A percentile compares a stretch with the other conserved stretches of the same genome.
phyloP scores from a whole-genome alignment of 371 early-diverging fungal species.

The Mucor indicus region DNA sequence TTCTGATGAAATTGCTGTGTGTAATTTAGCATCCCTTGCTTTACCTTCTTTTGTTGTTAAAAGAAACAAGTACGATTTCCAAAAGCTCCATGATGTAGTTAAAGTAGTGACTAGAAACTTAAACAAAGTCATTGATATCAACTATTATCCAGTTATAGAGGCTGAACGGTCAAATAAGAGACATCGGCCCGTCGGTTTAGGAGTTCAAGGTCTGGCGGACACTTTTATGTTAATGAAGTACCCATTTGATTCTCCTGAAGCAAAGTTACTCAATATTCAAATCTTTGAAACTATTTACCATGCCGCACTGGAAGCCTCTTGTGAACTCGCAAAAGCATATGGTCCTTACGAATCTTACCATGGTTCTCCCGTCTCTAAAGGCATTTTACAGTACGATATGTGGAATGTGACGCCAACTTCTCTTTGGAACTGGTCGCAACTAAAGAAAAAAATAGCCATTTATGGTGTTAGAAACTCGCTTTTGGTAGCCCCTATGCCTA shows the following conservation, averaged over 20 bases:
- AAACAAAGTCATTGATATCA: slow-evolving; percentile 96
- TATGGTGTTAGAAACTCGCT: slow-evolving; percentile 96
- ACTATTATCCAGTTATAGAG: slow-evolving; percentile 94
- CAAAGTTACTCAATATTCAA: slow-evolving; percentile 80
- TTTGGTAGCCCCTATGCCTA: slow-evolving; percentile 98
- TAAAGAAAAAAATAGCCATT: slow-evolving; percentile 79
- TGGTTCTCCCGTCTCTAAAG: slow-evolving; percentile 89
- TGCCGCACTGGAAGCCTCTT: slow-evolving; percentile 92
- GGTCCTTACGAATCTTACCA: slow-evolving; percentile 95
- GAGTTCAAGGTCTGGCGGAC: slow-evolving; percentile 99
- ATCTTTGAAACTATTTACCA: slow-evolving; percentile 99
- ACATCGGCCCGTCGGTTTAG: slow-evolving; percentile 96
- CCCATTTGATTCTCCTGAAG: slow-evolving; percentile 93
- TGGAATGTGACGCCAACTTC: slow-evolving; percentile 80
- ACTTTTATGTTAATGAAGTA: slow-evolving; percentile 91
- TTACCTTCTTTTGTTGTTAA: slow-evolving; percentile 86
- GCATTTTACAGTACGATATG: slow-evolving; percentile 94
- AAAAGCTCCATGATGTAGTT: slow-evolving; percentile 61
- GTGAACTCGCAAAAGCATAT: slow-evolving; percentile 78
- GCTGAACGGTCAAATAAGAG: slow-evolving; percentile 86
- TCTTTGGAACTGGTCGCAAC: slow-evolving; percentile 87
- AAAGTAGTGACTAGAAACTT: slow-evolving; percentile 89
- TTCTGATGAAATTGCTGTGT: slow-evolving; percentile 97
- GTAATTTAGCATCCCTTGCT: slow-evolving; percentile 97
- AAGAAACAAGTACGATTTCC: slow-evolving; percentile 50